Base-by-base conservation (phyloP, 768 basidiomycete species). In the Collybiopsis confluens region DNA sequence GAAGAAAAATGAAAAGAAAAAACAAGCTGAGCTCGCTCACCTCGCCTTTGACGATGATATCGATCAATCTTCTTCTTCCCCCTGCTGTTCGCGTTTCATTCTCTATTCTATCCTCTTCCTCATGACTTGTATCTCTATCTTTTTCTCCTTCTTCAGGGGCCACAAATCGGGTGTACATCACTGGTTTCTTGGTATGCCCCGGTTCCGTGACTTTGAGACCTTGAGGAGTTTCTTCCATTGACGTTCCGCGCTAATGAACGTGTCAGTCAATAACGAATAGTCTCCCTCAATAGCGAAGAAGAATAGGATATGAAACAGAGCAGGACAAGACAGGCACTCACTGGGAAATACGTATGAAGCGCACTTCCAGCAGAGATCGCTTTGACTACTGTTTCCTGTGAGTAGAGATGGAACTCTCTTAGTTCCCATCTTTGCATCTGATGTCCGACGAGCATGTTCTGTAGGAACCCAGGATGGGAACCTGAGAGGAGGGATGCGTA, bases 371-470 rank as follows among this genome's bases (percentile, higher is more conserved):
- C 61, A 26, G 75, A 70, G 13, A 90, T 24, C 45, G 54, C 28
- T 54, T 38, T 18, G 9, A 24, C 10, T 27, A 15, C 20, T 30
- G 27, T 30, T 6, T 27, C 27, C 13, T 21, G 16, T 11, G 30
- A 33, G 13, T 74, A 42, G 13, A 89, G 70, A 61, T 90, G 82
- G 61, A 90, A 81, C 67, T 92, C 90, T 30, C 82, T 81, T 38
- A 97, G 70, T 61, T 85, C 86, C 92, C 93, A 96, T 0, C 91
- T 92, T 64, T 97, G 94, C 15, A 81, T 83, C 66, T 98, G 93
- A 59, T 87, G 81, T 1, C 87, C 91, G 23, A 90, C 83, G 45
- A 85, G 73, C 42, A 87, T 86, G 40, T 83, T 81, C 59, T 89
- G 83, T 18, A 96, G 70, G 8, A 78, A 73, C 0, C 77, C 66